A percentile compares a stretch with the other conserved stretches of the same genome.
These are phyloP conservation scores for Fistulinella cinereoalba DNA, from an alignment of 1,284 basidiomycete species.

Conservation along the genomic window DNA sequence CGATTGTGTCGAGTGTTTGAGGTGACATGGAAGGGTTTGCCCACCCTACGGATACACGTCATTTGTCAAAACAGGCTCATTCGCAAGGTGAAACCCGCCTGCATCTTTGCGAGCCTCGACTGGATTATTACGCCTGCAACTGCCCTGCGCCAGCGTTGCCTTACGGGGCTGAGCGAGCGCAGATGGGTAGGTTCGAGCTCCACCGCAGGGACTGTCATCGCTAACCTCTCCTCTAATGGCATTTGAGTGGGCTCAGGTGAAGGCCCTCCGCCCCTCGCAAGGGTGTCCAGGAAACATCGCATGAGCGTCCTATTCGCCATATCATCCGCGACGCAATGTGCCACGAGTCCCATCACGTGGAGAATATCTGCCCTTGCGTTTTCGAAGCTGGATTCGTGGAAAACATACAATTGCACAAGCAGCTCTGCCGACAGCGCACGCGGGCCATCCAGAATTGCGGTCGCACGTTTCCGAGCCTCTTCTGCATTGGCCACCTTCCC, in stretches of 20 bases:
- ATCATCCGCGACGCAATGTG: conserved; percentile 20
- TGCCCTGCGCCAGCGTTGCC: conserved; percentile 47
- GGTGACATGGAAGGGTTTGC: too few species aligned
- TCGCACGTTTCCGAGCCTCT: neutral
- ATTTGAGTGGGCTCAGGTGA: conserved; percentile 11
- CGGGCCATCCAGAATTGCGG: conserved; percentile 9
- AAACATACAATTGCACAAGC: conserved; percentile 11
- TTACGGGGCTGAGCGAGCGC: conserved; percentile 32
- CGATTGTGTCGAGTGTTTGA: too few species aligned
- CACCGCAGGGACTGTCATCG: conserved; percentile 39
- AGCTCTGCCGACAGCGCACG: conserved; percentile 22
- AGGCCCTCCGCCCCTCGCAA: conserved; percentile 26
- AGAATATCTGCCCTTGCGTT: conserved; percentile 4
- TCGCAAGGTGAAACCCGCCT: neutral
- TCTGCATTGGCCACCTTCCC: conserved; percentile 7
- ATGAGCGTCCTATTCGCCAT: conserved; percentile 9
- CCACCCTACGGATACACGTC: neutral
- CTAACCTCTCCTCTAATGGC: conserved; percentile 40
- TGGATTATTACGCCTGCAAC: conserved; percentile 41
- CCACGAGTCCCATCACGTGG: conserved; percentile 17
- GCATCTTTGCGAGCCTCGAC: conserved; percentile 22
- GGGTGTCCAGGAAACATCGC: conserved; percentile 43
- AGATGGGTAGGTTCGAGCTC: conserved; percentile 34
- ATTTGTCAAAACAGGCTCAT: too few species aligned
- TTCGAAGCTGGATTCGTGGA: neutral